These are phyloP conservation scores for Salix koriyanagi DNA, from an alignment of 345 rosid species.

Conservation along the genomic window DNA sequence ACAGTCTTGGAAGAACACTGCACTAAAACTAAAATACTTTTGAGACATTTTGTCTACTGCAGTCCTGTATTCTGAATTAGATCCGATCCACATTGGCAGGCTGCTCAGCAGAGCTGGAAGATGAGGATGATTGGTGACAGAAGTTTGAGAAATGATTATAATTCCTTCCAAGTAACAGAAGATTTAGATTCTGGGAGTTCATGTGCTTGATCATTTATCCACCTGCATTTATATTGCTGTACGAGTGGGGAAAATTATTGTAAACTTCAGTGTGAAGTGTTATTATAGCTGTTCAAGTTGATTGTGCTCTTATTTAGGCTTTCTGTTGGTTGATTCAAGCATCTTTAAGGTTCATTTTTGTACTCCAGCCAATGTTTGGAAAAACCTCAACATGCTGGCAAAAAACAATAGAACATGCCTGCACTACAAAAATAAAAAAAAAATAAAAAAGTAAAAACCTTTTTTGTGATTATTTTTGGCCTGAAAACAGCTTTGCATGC, in stretches of 20 bases:
- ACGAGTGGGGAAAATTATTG: constrained; percentile 15
- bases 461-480: not conserved
- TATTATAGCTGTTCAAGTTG: constrained; percentile 19
- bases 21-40: not conserved
- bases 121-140: constrained; percentile 7
- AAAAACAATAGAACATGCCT: not conserved
- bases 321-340: constrained; percentile 8
- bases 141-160: constrained; percentile 13
- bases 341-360: not conserved
- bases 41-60: not conserved
- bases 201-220: constrained; percentile 9
- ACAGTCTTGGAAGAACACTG: not conserved
- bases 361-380: not conserved
- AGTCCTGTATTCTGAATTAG: not conserved
- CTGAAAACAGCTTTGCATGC: not conserved
- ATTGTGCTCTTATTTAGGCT: constrained; percentile 4
- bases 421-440: not conserved
- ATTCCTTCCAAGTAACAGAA: not conserved
- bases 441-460: not conserved
- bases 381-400: not conserved
- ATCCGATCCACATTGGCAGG: constrained; percentile 20
- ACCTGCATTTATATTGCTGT: constrained; percentile 13
- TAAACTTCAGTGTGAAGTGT: constrained; percentile 18
- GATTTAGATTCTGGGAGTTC: constrained; percentile 12
- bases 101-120: constrained; percentile 17